Evolutionary conservation across 192 early-diverging fungal species (phyloP), one percentile per base, ranked within the genome.

Genomic region (Backusella mclennaniae): DNA sequence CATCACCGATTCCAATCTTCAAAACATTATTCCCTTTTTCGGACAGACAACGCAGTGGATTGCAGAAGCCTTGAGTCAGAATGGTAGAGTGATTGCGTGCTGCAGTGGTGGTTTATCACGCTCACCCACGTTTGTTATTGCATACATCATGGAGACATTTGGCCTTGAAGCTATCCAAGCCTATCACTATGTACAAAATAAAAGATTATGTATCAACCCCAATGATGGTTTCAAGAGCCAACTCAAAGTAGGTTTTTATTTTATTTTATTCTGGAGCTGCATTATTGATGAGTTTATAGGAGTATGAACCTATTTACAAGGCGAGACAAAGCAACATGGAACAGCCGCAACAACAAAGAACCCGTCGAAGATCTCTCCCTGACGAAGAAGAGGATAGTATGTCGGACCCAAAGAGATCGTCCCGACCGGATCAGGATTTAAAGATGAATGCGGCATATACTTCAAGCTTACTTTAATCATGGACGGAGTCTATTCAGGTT

Each of bases 171-270:
- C 92, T 69, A 75, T 84, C 29, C 84, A 90, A 21, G 94, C 95
- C 3, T 95, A 92, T 76, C 86, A 89, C 42, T 95, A 88, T 85
- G 94, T 98, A 23, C 96, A 97, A 80, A 93, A 92, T 73, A 87
- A 90, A 59, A 73, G 96, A 71, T 93, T 96, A 77, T 98, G 96
- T 79, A 93, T 95, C 82, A 93, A 93, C 76, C 94, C 94, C 15
- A 90, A 91, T 73, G 92, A 94, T 56, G 90, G 86, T 4, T 95
- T 94, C 78, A 95, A 94, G 82, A 87, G 85, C 72, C 94, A 95
- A 74, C 84, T 95, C 42, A 91, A 92, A 87, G 93, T 92, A 83
- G 69, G 66, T 74, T 33, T 56, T 12, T 44, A 17, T 33, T 33
- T 3, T 33, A 33, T 33, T 33, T 33, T 33, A 33, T 33, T 31